phyloP scores from a whole-genome alignment of 2,329 filamentous ascomycete species.

The Phyllosticta capitalensis region DNA sequence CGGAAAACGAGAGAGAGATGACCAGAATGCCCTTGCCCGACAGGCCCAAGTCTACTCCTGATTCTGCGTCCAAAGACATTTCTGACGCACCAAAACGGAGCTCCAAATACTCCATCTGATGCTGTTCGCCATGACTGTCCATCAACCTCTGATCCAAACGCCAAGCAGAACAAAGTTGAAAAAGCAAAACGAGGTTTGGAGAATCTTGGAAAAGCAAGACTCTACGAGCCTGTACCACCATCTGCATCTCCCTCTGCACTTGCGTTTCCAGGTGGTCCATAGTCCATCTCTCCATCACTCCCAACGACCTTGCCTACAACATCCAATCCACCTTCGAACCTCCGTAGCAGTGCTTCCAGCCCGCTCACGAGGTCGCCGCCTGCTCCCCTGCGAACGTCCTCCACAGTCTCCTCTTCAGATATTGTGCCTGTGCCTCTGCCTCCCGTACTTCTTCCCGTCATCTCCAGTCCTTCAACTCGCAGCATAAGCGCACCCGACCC shows the following conservation, averaged over 20 bases:
- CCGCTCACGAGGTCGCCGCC: constrained; percentile 27
- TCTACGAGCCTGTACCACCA: not conserved
- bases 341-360: constrained; percentile 27
- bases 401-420: constrained; percentile 17
- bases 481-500: constrained; percentile 45
- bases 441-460: constrained; percentile 16
- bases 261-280: not conserved
- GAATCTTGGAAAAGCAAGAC: not conserved
- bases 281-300: not conserved
- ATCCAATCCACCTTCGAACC: constrained; percentile 27
- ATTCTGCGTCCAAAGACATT: not conserved
- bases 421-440: constrained; percentile 12
- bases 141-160: not conserved
- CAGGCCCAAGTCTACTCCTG: not conserved
- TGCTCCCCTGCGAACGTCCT: constrained; percentile 21
- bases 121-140: not conserved
- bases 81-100: not conserved
- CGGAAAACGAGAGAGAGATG: not conserved
- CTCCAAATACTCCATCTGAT: not conserved
- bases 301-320: constrained; percentile 26
- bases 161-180: not conserved
- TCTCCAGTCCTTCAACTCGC: constrained; percentile 48
- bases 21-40: not conserved
- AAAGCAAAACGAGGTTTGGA: not conserved
- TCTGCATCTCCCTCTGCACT: not conserved